These are phyloP conservation scores for Mucor saturninus DNA, from an alignment of 371 early-diverging fungal species.

Conservation along the genomic window DNA sequence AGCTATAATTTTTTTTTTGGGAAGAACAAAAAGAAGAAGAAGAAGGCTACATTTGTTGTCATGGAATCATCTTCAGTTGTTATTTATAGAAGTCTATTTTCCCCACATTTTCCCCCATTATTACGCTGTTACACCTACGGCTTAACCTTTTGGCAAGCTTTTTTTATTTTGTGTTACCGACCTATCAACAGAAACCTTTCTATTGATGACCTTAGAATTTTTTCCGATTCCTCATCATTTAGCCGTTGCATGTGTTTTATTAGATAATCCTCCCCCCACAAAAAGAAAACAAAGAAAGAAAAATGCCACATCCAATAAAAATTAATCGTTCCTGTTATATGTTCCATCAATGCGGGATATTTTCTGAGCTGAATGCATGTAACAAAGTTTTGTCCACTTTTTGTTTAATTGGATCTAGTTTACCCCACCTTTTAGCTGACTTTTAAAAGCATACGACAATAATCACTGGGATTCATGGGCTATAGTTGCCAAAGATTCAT, in stretches of 20 bases:
- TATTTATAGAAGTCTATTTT: neutral
- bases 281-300: neutral
- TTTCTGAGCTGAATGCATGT: neutral
- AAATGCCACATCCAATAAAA: too few species aligned
- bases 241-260: constrained; percentile 1
- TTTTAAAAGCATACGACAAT: neutral
- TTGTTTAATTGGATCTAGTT: neutral
- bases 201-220: constrained; percentile 1
- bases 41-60: too few species aligned
- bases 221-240: constrained; percentile 18
- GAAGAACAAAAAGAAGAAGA: too few species aligned
- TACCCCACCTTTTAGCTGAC: constrained; percentile 14
- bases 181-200: constrained; percentile 4
- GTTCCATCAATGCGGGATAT: neutral
- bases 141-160: constrained; percentile 14
- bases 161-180: constrained; percentile 6
- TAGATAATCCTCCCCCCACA: neutral
- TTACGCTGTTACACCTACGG: constrained; percentile 7
- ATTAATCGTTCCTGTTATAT: neutral
- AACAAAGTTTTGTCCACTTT: too few species aligned
- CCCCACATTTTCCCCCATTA: constrained; percentile 10
- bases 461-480: too few species aligned
- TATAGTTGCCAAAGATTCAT: too few species aligned
- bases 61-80: neutral
- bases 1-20: too few species aligned